phyloP scores from a whole-genome alignment of 1,284 basidiomycete species.

The Naganishia cerealis region DNA sequence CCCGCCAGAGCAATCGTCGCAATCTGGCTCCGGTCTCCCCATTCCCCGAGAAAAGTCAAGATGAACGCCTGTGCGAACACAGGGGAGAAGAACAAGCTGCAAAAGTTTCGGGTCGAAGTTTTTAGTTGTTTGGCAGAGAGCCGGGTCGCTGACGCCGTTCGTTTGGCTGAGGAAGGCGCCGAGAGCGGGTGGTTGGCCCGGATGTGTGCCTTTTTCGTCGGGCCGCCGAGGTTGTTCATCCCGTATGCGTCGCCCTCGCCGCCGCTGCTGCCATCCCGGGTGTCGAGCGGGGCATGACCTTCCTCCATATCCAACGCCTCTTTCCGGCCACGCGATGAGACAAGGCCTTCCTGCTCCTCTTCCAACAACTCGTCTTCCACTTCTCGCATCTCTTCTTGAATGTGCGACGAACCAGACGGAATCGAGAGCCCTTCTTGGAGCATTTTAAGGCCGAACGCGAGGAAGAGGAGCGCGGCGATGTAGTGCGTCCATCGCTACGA shows the following conservation, averaged over 20 bases:
- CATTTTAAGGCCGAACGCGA: slow-evolving; percentile 85
- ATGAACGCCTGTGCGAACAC: slow-evolving; percentile 95
- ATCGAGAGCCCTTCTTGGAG: slow-evolving; percentile 74
- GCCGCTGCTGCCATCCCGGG: not conserved
- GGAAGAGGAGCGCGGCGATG: slow-evolving; percentile 72
- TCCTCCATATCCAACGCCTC: slow-evolving; percentile 66
- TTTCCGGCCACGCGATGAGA: slow-evolving; percentile 45
- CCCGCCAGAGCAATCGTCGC: slow-evolving; percentile 95
- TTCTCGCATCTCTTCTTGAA: slow-evolving; percentile 88
- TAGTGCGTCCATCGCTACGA: slow-evolving; percentile 32
- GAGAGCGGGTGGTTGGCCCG: slow-evolving; percentile 28
- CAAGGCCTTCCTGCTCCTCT: slow-evolving; percentile 43
- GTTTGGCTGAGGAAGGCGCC: not conserved
- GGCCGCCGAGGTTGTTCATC: not conserved
- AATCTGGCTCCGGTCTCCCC: slow-evolving; percentile 97
- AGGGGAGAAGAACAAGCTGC: slow-evolving; percentile 79
- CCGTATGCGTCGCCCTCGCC: not conserved
- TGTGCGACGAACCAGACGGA: slow-evolving; percentile 64
- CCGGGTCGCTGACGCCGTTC: not conserved
- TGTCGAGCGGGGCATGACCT: slow-evolving; percentile 41
- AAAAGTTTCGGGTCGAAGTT: slow-evolving; percentile 78
- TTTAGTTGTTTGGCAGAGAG: slow-evolving; percentile 37
- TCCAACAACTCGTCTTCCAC: slow-evolving; percentile 78
- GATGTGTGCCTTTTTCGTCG: slow-evolving; percentile 23
- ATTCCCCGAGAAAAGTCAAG: slow-evolving; percentile 94